These are phyloP conservation scores for Wickerhamiella australiensis DNA, from an alignment of 805 yeast species.

Conservation along the genomic window DNA sequence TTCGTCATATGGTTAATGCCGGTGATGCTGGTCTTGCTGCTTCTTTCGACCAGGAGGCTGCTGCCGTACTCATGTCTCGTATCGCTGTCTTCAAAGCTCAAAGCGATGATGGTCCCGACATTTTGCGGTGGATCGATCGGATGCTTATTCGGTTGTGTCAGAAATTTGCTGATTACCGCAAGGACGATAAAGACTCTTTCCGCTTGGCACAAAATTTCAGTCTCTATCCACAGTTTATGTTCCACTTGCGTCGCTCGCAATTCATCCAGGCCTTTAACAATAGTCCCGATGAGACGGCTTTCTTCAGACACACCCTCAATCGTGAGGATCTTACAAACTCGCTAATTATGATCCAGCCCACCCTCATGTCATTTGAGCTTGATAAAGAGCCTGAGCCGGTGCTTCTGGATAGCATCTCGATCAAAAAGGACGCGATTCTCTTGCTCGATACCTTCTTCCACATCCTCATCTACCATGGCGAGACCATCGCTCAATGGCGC, in stretches of 20 bases:
- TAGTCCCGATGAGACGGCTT: slow-evolving; percentile 98
- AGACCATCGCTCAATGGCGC: slow-evolving; percentile 91
- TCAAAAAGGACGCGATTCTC: slow-evolving; percentile 76
- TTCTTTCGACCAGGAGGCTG: slow-evolving; percentile 97
- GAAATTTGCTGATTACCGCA: slow-evolving; percentile 84
- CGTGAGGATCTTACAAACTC: slow-evolving; percentile 90
- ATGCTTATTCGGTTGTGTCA: slow-evolving; percentile 82
- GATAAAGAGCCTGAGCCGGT: slow-evolving; percentile 74
- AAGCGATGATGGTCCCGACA: slow-evolving; percentile 84
- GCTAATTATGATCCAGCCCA: slow-evolving; percentile 94
- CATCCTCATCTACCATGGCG: slow-evolving; percentile 89
- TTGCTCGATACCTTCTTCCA: slow-evolving; percentile 94
- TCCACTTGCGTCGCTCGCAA: slow-evolving; percentile 90
- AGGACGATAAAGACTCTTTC: slow-evolving; percentile 73
- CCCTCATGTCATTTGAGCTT: slow-evolving; percentile 73
- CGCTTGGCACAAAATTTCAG: slow-evolving; percentile 73
- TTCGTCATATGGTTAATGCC: slow-evolving; percentile 39
- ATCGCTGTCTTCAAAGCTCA: slow-evolving; percentile 74
- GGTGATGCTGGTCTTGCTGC: slow-evolving; percentile 44
- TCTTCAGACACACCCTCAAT: slow-evolving; percentile 81
- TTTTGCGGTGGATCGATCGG: slow-evolving; percentile 88
- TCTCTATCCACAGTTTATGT: slow-evolving; percentile 89
- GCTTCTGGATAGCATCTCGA: slow-evolving; percentile 80
- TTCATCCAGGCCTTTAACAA: slow-evolving; percentile 92
- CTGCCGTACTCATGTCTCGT: slow-evolving; percentile 87